Conservation (phyloP, 2,329 filamentous ascomycete genomes). For the Fusarium udum region DNA sequence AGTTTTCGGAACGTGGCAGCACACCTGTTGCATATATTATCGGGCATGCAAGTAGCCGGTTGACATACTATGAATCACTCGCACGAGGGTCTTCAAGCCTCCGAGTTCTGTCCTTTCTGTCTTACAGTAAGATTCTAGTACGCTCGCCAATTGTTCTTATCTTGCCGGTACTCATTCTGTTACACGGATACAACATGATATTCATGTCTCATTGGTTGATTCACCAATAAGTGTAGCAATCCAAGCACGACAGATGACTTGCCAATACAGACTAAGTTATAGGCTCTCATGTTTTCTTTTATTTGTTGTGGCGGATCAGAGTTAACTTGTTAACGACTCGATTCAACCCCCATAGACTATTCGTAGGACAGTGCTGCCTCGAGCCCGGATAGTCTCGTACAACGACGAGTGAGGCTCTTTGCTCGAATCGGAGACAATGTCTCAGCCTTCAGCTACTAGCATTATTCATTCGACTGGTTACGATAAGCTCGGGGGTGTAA, state of each 20-base stretch:
- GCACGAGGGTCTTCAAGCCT: background rate
- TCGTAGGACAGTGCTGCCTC: background rate
- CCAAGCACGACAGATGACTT: background rate
- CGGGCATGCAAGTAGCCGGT: slow-evolving; percentile 19
- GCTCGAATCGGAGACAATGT: background rate
- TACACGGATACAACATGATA: background rate
- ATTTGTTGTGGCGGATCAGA: background rate
- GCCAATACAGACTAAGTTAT: background rate
- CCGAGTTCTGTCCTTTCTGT: slow-evolving; percentile 6
- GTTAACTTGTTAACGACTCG: background rate
- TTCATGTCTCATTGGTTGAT: background rate
- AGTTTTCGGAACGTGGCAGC: slow-evolving; percentile 2
- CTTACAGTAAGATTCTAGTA: background rate
- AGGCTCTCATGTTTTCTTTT: background rate
- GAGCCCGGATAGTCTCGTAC: background rate
- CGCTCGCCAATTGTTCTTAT: background rate
- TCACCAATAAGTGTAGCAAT: background rate
- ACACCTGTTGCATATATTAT: slow-evolving; percentile 6
- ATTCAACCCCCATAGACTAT: background rate
- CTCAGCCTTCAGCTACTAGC: background rate
- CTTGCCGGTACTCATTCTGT: background rate
- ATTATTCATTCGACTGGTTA: background rate
- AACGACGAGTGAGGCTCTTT: background rate
- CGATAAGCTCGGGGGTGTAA: background rate
- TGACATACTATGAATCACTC: slow-evolving; percentile 5